phyloP scores from a whole-genome alignment of 306 rosid genomes.

The Acacia crassicarpa region DNA sequence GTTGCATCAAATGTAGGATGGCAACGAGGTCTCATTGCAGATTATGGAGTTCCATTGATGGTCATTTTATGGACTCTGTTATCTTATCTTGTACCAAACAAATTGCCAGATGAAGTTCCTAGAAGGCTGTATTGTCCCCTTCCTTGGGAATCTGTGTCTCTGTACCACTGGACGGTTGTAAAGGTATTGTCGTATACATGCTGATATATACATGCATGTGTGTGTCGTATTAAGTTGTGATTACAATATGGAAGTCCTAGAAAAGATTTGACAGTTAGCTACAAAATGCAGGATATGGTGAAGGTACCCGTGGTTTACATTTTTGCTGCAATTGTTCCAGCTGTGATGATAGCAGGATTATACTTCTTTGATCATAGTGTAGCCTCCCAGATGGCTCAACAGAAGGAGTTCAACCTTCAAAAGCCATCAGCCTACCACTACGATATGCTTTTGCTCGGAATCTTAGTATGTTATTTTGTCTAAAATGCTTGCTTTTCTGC shows the following conservation, averaged over 20 bases:
- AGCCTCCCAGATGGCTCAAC: constrained; percentile 91
- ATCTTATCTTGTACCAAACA: constrained; percentile 56
- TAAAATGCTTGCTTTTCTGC: constrained; percentile 13
- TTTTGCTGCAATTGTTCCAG: constrained; percentile 73
- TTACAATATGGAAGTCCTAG: neutral
- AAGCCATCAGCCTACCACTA: constrained; percentile 91
- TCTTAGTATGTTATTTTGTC: constrained; percentile 52
- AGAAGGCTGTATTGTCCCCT: constrained; percentile 78
- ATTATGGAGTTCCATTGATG: constrained; percentile 88
- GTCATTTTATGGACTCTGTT: constrained; percentile 75
- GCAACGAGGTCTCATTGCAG: constrained; percentile 73
- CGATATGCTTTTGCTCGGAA: constrained; percentile 72
- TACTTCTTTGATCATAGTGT: constrained; percentile 94
- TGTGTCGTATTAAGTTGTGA: neutral
- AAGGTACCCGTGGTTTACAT: constrained; percentile 63
- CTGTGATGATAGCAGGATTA: constrained; percentile 85
- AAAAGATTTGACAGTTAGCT: constrained; percentile 22
- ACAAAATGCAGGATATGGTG: constrained; percentile 73
- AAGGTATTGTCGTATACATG: constrained; percentile 45
- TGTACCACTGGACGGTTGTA: constrained; percentile 76
- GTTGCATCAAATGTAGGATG: constrained; percentile 50
- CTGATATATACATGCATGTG: neutral
- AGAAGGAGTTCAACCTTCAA: constrained; percentile 88
- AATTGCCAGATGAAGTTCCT: constrained; percentile 69
- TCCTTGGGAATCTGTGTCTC: constrained; percentile 76